Conservation (phyloP, 768 basidiomycete species). For the Mycena rosella region DNA sequence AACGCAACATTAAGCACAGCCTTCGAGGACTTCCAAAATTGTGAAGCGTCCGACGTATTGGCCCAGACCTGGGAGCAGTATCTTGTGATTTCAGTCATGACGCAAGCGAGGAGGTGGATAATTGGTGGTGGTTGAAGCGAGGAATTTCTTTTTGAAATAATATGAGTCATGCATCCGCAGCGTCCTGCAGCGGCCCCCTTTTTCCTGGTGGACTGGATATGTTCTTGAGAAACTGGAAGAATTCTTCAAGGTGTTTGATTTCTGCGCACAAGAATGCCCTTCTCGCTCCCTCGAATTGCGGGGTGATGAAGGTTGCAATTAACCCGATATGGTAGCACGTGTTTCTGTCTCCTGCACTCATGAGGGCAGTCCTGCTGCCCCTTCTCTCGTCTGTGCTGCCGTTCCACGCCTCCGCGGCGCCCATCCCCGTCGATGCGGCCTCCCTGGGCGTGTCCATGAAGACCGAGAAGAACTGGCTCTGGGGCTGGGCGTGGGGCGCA, state of each 20-base stretch:
- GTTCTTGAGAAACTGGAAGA: too few species aligned
- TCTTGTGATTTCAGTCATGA: slow-evolving; percentile 14
- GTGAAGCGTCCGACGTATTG: slow-evolving; percentile 1
- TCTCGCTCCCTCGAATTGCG: too few species aligned
- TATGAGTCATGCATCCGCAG: too few species aligned
- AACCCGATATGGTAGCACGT: slow-evolving; percentile 15
- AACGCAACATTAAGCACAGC: slow-evolving; percentile 1
- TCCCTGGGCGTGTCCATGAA: slow-evolving; percentile 47
- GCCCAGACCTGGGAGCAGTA: slow-evolving; percentile 30
- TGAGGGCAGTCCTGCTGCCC: slow-evolving; percentile 33
- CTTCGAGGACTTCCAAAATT: slow-evolving; percentile 28
- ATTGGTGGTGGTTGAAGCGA: slow-evolving; percentile 16
- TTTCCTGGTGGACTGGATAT: too few species aligned
- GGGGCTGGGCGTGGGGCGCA: slow-evolving; percentile 78
- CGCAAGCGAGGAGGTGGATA: slow-evolving; percentile 9
- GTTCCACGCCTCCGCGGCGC: slow-evolving; percentile 19
- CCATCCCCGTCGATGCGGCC: slow-evolving; percentile 46
- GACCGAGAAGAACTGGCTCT: slow-evolving; percentile 68
- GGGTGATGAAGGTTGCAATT: not conserved
- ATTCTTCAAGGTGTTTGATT: too few species aligned
- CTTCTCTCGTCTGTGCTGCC: slow-evolving; percentile 13
- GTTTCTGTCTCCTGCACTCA: slow-evolving; percentile 13
- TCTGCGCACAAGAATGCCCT: too few species aligned
- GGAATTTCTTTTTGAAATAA: too few species aligned
- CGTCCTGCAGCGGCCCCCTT: too few species aligned